Conservation (phyloP, 2,329 filamentous ascomycete genomes). For the Colletotrichum siamense region DNA sequence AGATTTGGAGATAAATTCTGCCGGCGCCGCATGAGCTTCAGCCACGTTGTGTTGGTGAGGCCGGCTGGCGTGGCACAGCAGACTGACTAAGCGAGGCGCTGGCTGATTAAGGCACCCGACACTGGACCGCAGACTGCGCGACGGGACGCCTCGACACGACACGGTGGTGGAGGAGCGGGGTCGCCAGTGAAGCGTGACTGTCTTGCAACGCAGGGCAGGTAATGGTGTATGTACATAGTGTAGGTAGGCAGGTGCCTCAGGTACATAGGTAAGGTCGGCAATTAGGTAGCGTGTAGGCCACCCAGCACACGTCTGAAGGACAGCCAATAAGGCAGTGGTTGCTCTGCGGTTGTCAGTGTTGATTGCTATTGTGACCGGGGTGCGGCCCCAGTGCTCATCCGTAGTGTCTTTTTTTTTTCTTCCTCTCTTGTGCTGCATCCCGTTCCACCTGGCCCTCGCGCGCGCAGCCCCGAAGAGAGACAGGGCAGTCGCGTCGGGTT, state of each 20-base stretch:
- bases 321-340: constrained; percentile 57
- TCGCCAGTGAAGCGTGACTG: background rate
- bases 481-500: constrained; percentile 14
- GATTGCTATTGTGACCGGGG: constrained; percentile 32
- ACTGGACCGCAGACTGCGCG: too few species aligned
- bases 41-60: background rate
- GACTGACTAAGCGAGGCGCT: background rate
- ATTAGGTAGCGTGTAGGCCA: background rate
- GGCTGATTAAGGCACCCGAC: background rate
- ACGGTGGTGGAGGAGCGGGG: background rate
- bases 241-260: too few species aligned
- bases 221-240: too few species aligned
- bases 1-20: constrained; percentile 18
- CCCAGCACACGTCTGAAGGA: background rate
- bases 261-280: too few species aligned
- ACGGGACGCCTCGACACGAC: background rate
- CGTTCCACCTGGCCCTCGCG: background rate
- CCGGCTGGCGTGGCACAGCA: background rate
- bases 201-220: background rate
- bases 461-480: constrained; percentile 7
- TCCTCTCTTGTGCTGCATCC: background rate
- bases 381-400: background rate
- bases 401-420: background rate
- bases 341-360: constrained; percentile 63
- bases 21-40: background rate